phyloP scores from a whole-genome alignment of 2,329 filamentous ascomycete species.

The Hypoxylon sp. region DNA sequence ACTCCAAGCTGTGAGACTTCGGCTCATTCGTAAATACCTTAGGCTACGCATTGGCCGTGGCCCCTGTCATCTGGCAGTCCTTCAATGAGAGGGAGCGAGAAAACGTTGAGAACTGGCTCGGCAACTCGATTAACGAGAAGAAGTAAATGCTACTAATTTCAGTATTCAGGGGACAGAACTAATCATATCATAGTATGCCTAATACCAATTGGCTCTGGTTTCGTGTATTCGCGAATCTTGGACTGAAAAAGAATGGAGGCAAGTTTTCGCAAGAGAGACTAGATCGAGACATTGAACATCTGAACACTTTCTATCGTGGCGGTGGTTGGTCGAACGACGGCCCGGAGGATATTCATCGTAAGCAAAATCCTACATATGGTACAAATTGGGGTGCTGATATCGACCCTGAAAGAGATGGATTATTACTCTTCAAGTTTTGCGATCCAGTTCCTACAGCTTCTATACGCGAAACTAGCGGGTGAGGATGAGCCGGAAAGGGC shows the following conservation, averaged over 20 bases:
- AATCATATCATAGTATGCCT: conserved; percentile 71
- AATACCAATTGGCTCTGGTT: conserved; percentile 84
- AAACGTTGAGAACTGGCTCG: conserved; percentile 80
- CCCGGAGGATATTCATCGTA: conserved; percentile 79
- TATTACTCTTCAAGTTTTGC: conserved; percentile 88
- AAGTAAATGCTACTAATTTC: conserved; percentile 64
- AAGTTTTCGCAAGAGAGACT: conserved; percentile 78
- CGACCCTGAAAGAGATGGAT: conserved; percentile 73
- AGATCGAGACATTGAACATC: conserved; percentile 81
- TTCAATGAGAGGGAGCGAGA: conserved; percentile 72
- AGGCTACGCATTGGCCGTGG: conserved; percentile 80
- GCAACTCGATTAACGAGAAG: conserved; percentile 82
- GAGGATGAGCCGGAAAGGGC: conserved; percentile 76
- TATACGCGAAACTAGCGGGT: conserved; percentile 80
- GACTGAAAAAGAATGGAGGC: conserved; percentile 80
- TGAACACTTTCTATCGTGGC: conserved; percentile 86
- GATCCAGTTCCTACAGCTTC: conserved; percentile 83
- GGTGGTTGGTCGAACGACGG: conserved; percentile 88
- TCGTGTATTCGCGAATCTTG: conserved; percentile 85
- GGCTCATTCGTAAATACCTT: conserved; percentile 22
- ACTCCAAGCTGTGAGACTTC: neutral
- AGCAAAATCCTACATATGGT: conserved; percentile 41
- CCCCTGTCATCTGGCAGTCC: conserved; percentile 75
- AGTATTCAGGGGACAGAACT: conserved; percentile 49
- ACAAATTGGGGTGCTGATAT: conserved; percentile 26